Conservation (phyloP, 2,329 filamentous ascomycete species). For the Blumeriella jaapii region DNA sequence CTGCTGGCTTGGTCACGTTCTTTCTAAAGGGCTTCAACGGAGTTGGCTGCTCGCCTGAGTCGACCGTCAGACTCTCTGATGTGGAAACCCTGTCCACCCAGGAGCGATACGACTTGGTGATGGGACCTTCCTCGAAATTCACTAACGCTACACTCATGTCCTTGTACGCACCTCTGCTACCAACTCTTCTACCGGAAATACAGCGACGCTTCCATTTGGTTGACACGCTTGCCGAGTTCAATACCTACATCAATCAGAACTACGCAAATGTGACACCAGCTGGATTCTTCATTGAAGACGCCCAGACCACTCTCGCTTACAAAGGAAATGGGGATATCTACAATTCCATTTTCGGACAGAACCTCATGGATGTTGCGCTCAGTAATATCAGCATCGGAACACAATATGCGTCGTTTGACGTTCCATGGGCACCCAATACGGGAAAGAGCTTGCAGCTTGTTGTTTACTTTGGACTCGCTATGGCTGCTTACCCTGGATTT, state of each 20-base stretch:
- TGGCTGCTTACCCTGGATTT: constrained; percentile 72
- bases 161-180: constrained; percentile 17
- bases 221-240: constrained; percentile 56
- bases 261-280: constrained; percentile 62
- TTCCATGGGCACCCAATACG: constrained; percentile 55
- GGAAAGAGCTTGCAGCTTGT: constrained; percentile 70
- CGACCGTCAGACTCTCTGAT: constrained; percentile 33
- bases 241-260: constrained; percentile 47
- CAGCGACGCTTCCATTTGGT: constrained; percentile 31
- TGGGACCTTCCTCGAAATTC: constrained; percentile 36
- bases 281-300: constrained; percentile 59
- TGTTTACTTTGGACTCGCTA: constrained; percentile 69
- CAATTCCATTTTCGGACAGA: constrained; percentile 50
- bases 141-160: constrained; percentile 17
- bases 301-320: constrained; percentile 58
- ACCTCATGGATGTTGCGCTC: constrained; percentile 53
- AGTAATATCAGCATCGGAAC: constrained; percentile 58
- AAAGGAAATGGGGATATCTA: constrained; percentile 48
- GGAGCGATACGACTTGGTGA: constrained; percentile 23
- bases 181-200: constrained; percentile 12
- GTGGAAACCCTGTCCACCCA: constrained; percentile 18
- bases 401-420: constrained; percentile 64
- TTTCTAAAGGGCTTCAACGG: constrained; percentile 51
- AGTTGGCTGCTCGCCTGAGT: constrained; percentile 39
- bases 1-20: constrained; percentile 66